Base-by-base conservation (phyloP, 208 protist genomes). In the Tritrichomonas musculus region DNA sequence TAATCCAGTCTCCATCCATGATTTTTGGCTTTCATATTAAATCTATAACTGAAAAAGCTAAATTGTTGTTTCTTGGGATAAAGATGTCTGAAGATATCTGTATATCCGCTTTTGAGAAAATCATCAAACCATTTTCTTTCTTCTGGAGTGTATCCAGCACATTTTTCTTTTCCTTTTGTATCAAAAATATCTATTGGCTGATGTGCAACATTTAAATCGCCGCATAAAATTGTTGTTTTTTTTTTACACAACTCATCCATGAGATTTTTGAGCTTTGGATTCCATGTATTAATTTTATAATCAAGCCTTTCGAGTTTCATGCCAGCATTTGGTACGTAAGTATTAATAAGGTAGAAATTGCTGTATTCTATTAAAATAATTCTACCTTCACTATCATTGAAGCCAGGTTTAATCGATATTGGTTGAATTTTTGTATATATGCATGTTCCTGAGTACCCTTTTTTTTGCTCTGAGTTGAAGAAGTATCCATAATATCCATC, bases 131-230 rank as follows among this genome's bases (percentile, higher is more conserved):
- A 72, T 49, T 72, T 49, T 64, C 88, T 39, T 66, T 92, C 88
- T 47, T 66, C 33, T 53, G 88, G 88, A 33, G 88, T 92, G 33
- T 57, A 92, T 5, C 88, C 88, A n/a, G 88, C 55, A 9, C 14
- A 11, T 49, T 92, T 92, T 5, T 92, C 55, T 27, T 69, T 47
- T 25, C 57, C 57, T 33, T 92, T 92, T 47, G 88, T 36, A 41
- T 66, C 49, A 36, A 53, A 92, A 72, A 92, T 69, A 73, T 92
- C 88, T 25, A 92, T 72, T 30, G 5, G 22, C 33, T 73, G 13
- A 66, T 72, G 50, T 22, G 88, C 88, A 50, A 92, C 88, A 73
- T 92, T 92, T 30, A 92, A 27, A 92, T 92, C 88, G n/a, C 88
- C 88, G n/a, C 17, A 36, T 27, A 14, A 72, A 50, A 92, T 72